Evolutionary conservation across 139 green algal species (phyloP), one percentile per base, ranked within the genome.

Genomic region (Astrephomene gubernaculifera): DNA sequence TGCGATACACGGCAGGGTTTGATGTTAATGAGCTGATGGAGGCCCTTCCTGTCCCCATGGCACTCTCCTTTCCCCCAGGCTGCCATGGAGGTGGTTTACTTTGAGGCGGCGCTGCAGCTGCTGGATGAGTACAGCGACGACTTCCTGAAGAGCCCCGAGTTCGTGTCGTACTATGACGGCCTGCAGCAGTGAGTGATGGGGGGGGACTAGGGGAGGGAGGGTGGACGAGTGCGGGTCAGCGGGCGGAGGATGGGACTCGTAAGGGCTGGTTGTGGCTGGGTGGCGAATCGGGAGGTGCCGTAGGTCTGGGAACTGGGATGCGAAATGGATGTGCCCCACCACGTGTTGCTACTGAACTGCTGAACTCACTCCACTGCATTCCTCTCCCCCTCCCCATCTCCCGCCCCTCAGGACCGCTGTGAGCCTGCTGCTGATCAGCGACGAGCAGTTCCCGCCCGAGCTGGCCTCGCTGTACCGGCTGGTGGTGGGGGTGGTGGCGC

Each of bases 71-170:
- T 17, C 31, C 38, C 69, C 69, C 89, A 94, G 91, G 89, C 90
- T 27, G 89, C 90, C 17, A 88, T 93, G 49, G 94, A 97, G 81
- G 79, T 90, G 1, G 72, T 96, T 27, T 96, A 96, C 53, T 86
- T 97, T 53, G 93, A 97, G 61, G 87, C 87, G 9, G 67, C 91
- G 0, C 70, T 89, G 25, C 80, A 89, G 74, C 53, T 92, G 81
- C 80, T 97, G 67, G 85, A 94, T 33, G 76, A 83, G 39, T 82
- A 82, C 29, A 67, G 36, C 4, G 87, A 80, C 27, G 53, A 71
- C 21, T 86, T 85, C 25, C 81, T 94, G 31, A 64, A 71, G 29
- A 79, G 73, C 29, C 60, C 64, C 8, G 83, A 93, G 81, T 91
- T 89, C 65, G 44, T 85, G 35, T 41, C 8, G 10, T 92, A 90